phyloP scores from a whole-genome alignment of 805 yeast species.

The Kodamaea kakaduensis region DNA sequence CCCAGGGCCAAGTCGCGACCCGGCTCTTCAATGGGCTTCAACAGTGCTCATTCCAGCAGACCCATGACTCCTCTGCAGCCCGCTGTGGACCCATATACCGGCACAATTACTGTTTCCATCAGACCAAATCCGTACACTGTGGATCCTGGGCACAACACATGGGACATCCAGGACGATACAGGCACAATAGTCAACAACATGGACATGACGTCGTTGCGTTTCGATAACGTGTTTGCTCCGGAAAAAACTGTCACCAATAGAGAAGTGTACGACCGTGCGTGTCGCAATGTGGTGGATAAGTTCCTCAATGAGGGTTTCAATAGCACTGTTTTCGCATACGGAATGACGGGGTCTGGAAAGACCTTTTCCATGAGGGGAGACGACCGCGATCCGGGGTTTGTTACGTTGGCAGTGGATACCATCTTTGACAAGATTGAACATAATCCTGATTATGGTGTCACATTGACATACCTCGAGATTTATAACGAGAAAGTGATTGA shows the following conservation, averaged over 20 bases:
- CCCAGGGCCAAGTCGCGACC: constrained; percentile 32
- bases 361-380: constrained; percentile 84
- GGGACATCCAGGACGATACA: constrained; percentile 40
- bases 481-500: constrained; percentile 87
- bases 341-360: constrained; percentile 93
- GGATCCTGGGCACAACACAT: constrained; percentile 33
- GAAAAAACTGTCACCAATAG: constrained; percentile 41
- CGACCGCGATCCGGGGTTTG: constrained; percentile 60
- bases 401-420: constrained; percentile 60
- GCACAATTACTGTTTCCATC: constrained; percentile 71
- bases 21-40: constrained; percentile 32
- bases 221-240: constrained; percentile 76
- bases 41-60: constrained; percentile 17
- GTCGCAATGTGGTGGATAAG: constrained; percentile 53
- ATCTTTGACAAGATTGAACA: constrained; percentile 47
- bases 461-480: constrained; percentile 75
- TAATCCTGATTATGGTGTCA: constrained; percentile 38
- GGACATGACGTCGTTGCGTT: constrained; percentile 58
- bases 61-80: constrained; percentile 34
- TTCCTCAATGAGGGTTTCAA: constrained; percentile 68
- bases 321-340: constrained; percentile 89
- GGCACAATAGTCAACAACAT: constrained; percentile 46
- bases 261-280: constrained; percentile 54
- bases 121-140: constrained; percentile 64
- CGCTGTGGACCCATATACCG: constrained; percentile 48